Evolutionary conservation across 1,284 basidiomycete species (phyloP), one percentile per base, ranked within the genome.

Genomic region (Naganishia sp.): DNA sequence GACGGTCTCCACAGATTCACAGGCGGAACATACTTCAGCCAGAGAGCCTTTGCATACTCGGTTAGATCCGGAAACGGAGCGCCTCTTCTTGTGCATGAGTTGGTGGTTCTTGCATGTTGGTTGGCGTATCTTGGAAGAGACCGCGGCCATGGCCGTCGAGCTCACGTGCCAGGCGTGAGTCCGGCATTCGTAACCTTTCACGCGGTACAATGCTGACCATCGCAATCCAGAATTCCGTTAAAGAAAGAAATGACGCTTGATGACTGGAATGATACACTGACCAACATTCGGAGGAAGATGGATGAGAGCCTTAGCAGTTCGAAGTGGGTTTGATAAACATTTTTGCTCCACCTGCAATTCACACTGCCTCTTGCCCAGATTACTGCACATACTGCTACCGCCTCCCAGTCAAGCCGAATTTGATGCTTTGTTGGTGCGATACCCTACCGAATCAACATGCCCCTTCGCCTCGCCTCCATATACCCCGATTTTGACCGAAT

Each of bases 61-160:
- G 18, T 18, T 69, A 25, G 68, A 69, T 25, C 21, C 66, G 6
- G 77, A 78, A 33, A 75, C 77, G 25, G 78, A 79, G 66, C 71
- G 74, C 55, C 60, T 77, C 60, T 80, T 78, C 71, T 71, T 80
- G 53, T 75, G 73, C 6, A 78, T 77, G 69, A 77, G 75, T 43
- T 80, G 79, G 79, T 79, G 78, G 78, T 68, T 79, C 6, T 68
- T 80, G 36, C 74, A 80, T 69, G 75, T 77, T 59, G 79, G 79
- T 1, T 80, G 79, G 79, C 73, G 71, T 45, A 70, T 66, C 21
- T 57, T 80, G 16, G 72, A 73, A 0, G 66, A 60, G 4, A 68
- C 75, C 28, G 76, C 79, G 0, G 75, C 77, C 43, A 33, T 45
- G 0, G 75, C 72, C 33, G 78, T 79, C 13, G 70, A 73, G 42